Evolutionary conservation across 192 early-diverging fungal genomes (phyloP).

Genomic region (Coemansia furcata): DNA sequence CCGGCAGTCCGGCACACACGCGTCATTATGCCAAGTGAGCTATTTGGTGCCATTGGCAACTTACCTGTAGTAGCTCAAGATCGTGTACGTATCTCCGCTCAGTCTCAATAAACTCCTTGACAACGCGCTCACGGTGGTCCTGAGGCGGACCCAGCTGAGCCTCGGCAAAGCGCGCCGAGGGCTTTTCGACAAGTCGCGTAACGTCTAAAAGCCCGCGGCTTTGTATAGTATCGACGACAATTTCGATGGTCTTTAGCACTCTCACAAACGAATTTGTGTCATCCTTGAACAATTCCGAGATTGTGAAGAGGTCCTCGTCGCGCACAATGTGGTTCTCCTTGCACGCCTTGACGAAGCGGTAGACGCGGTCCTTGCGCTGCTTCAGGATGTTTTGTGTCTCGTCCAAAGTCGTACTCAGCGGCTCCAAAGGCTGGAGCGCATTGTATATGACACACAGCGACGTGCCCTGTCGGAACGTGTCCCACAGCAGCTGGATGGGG

Average conservation of each 20-base stretch:
- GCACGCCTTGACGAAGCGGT: conserved; percentile 86
- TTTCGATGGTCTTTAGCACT: conserved; percentile 83
- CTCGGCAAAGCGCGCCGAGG: conserved; percentile 53
- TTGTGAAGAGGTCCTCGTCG: conserved; percentile 77
- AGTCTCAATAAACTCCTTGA: conserved; percentile 89
- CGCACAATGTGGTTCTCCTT: conserved; percentile 70
- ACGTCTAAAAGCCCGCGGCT: conserved; percentile 45
- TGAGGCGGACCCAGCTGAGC: conserved; percentile 60
- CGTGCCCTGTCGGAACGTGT: conserved; percentile 67
- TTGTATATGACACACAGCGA: conserved; percentile 73
- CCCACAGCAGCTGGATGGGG: conserved; percentile 72
- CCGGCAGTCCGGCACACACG: not conserved
- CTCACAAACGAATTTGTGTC: conserved; percentile 97
- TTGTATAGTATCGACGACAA: conserved; percentile 77
- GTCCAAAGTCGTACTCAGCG: conserved; percentile 57
- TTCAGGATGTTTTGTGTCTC: conserved; percentile 59
- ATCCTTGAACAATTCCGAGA: conserved; percentile 87
- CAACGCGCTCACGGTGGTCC: conserved; percentile 84
- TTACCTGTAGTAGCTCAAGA: conserved; percentile 77
- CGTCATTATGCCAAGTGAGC: not conserved
- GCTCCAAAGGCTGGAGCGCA: conserved; percentile 61
- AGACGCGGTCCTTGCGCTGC: conserved; percentile 80
- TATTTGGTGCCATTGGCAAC: not conserved
- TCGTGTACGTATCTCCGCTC: conserved; percentile 90
- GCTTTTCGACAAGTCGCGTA: conserved; percentile 35